phyloP scores from a whole-genome alignment of 805 yeast species.

The Wickerhamomyces chambardii region DNA sequence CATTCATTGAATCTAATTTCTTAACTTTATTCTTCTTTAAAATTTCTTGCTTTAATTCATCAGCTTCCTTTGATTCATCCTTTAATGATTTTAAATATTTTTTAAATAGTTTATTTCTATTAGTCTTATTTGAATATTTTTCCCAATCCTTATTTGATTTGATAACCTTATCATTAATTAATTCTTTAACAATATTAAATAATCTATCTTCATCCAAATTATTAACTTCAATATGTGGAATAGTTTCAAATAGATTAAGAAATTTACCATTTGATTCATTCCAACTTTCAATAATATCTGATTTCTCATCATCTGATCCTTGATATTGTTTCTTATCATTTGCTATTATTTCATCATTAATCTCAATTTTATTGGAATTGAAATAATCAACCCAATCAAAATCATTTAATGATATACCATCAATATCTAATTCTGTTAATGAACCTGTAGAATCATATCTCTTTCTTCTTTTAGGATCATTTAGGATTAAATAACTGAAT shows the following conservation, averaged over 20 bases:
- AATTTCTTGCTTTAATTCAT: slow-evolving; percentile 31
- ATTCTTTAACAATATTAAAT: slow-evolving; percentile 37
- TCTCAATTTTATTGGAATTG: slow-evolving; percentile 32
- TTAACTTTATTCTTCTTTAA: slow-evolving; percentile 19
- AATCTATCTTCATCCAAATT: slow-evolving; percentile 55
- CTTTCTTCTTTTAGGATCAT: slow-evolving; percentile 45
- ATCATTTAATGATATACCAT: slow-evolving; percentile 23
- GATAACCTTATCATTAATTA: slow-evolving; percentile 29
- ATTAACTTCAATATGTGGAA: slow-evolving; percentile 66
- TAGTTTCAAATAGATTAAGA: slow-evolving; percentile 57
- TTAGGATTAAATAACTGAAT: slow-evolving; percentile 62
- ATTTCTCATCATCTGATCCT: slow-evolving; percentile 44
- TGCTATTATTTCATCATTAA: slow-evolving; percentile 57
- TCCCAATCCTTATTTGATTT: slow-evolving; percentile 35
- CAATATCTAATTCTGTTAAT: slow-evolving; percentile 28
- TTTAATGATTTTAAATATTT: slow-evolving; percentile 42
- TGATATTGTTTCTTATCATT: slow-evolving; percentile 62
- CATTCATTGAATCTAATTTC: slow-evolving; percentile 24
- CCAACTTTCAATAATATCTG: slow-evolving; percentile 57
- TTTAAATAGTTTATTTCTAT: slow-evolving; percentile 36
- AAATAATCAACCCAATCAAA: slow-evolving; percentile 57
- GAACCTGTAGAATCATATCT: slow-evolving; percentile 68
- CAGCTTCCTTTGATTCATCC: slow-evolving; percentile 61
- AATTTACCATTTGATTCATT: slow-evolving; percentile 59
- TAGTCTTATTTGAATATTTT: slow-evolving; percentile 38